These are phyloP conservation scores for Phylloporus scabripes DNA, from an alignment of 768 basidiomycete genomes.

Conservation along the genomic window DNA sequence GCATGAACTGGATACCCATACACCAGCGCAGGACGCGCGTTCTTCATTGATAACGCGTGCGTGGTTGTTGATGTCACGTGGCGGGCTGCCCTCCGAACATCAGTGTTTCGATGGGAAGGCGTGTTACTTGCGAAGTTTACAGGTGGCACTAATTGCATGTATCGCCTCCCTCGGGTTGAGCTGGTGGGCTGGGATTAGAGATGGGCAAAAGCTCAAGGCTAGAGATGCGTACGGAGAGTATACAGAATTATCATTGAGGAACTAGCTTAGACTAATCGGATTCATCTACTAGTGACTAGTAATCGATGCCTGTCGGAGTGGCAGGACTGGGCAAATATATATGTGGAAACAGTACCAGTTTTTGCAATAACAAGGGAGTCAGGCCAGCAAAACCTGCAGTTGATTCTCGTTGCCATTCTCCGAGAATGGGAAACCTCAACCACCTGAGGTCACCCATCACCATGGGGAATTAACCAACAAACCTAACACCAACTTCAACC, in stretches of 20 bases:
- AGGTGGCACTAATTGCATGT: slow-evolving; percentile 40
- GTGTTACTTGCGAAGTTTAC: slow-evolving; percentile 57
- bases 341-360: too few species aligned
- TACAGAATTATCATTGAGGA: background rate
- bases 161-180: slow-evolving; percentile 34
- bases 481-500: too few species aligned
- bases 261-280: background rate
- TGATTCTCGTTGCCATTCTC: too few species aligned
- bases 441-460: too few species aligned
- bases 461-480: too few species aligned
- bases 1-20: slow-evolving; percentile 71
- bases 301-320: too few species aligned
- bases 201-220: slow-evolving; percentile 10
- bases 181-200: slow-evolving; percentile 35
- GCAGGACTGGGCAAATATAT: too few species aligned
- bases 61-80: slow-evolving; percentile 8
- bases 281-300: too few species aligned
- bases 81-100: slow-evolving; percentile 28
- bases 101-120: slow-evolving; percentile 53
- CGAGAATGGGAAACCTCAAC: too few species aligned
- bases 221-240: background rate
- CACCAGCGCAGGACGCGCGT: slow-evolving; percentile 13
- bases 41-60: background rate
- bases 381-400: too few species aligned
- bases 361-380: too few species aligned